A percentile compares a stretch with the other conserved stretches of the same genome.
These are phyloP conservation scores for Nymphaea thermarum DNA, from an alignment of 164 flowering plant species.

Conservation along the genomic window DNA sequence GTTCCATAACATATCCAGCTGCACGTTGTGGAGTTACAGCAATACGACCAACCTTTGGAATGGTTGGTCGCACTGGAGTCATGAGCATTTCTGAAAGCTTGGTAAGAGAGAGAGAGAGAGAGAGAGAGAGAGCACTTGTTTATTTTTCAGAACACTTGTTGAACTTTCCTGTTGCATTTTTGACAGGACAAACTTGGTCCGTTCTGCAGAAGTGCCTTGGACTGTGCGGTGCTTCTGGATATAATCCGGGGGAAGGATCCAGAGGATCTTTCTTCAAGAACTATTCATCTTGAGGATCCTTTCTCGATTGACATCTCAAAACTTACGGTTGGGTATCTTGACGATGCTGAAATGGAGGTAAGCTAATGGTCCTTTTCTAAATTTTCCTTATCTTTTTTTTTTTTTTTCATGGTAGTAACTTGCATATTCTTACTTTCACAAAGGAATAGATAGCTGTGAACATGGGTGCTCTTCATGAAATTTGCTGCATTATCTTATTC, in stretches of 20 bases:
- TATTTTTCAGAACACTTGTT: too few relatives aligned
- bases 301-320: conserved; percentile 62
- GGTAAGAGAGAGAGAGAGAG: conserved; percentile 5
- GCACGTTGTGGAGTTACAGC: conserved; percentile 93
- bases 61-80: conserved; percentile 81
- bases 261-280: conserved; percentile 63
- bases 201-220: conserved; percentile 66
- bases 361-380: too few relatives aligned
- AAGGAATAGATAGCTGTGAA: too few relatives aligned
- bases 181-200: conserved; percentile 95
- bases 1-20: conserved; percentile 83
- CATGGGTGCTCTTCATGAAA: too few relatives aligned
- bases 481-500: too few relatives aligned
- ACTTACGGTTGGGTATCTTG: conserved; percentile 82
- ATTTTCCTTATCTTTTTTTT: too few relatives aligned
- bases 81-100: conserved; percentile 92
- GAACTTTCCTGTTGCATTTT: background rate
- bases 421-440: too few relatives aligned
- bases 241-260: conserved; percentile 79
- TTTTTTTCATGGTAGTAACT: too few relatives aligned
- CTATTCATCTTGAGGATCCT: conserved; percentile 50
- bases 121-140: too few relatives aligned
- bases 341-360: conserved; percentile 89
- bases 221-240: conserved; percentile 70
- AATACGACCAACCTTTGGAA: conserved; percentile 82